Base-by-base conservation (phyloP, 352 stramenopile genomes). In the Phytopythium helicoides region DNA sequence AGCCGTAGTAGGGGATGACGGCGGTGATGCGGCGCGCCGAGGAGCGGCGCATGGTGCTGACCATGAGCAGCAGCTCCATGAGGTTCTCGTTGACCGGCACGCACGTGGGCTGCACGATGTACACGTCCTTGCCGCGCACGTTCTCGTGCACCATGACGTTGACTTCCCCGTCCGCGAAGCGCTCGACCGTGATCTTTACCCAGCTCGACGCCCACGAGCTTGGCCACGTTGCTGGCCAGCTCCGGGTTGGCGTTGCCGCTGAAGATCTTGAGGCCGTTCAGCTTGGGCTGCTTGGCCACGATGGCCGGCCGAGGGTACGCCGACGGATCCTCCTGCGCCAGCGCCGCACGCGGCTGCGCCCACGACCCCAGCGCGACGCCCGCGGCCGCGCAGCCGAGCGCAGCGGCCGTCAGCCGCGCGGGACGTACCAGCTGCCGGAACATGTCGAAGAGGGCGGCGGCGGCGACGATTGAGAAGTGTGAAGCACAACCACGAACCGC, bases 91-190 rank as follows among this genome's bases (percentile, higher is more conserved):
- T 99, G 54, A 99, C 97, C 34, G 96, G 96, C 56, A 96, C 74
- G 74, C 96, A 99, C 31, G 97, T 99, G 8, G 97, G 96, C 81
- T 99, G 97, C 41, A 99, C 94, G 60, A 99, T 98, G 80, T 99
- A 99, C 55, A 99, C 95, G 82, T 99, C 97, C 70, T 99, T 99
- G 54, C 97, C 97, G 55, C 97, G 94, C 64, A 99, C 97, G 76
- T 99, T 99, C 67, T 99, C 97, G 68, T 99, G 95, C 58, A 99
- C 96, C 81, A 98, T 98, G 61, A 99, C 93, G 68, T 99, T 99
- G 11, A 99, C 96, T 74, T 99, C 97, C 46, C 97, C 97, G 67
- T 99, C 97, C n/a, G 97, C 97, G 66, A 99, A 99, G 56, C 91
- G 83, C 64, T 96, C 93, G 38, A 99, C 97, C 42, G 96, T 99